Base-by-base conservation (phyloP, 495 filamentous ascomycete species). In the Aspergillus sclerotioniger region DNA sequence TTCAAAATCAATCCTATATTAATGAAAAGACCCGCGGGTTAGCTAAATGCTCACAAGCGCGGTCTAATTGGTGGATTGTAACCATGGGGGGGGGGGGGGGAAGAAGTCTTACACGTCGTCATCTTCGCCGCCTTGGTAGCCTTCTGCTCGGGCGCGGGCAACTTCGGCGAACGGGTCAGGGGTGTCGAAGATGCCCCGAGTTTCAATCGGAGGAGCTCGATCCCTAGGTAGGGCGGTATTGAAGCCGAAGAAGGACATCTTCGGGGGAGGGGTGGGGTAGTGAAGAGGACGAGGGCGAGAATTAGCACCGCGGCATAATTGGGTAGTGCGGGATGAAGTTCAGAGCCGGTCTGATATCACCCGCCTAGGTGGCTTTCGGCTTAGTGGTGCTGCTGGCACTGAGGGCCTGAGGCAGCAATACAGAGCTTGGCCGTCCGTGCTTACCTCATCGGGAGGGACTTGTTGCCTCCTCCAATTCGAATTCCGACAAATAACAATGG, bases 161-260 rank as follows among this genome's bases (percentile, higher is more conserved):
- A 96, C 82, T 41, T 87, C 85, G 61, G 92, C 92, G 71, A 98
- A 98, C 25, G 94, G 89, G 77, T 98, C 90, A 54, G 87, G 84
- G 50, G 85, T 81, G 69, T 92, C 87, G 44, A 90, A 86, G 73
- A 98, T 96, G 59, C 94, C 94, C 49, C 82, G 77, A 32, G 77
- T 63, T 58, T 90, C 87, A 55, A 81, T 80, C 43, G 62, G 61
- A 41, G 62, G 49, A 54, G 72, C 63, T 48, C 79, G 80, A 70
- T 87, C 84, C 64, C 79, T 78, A 32, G 87, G 87, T 2, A 85
- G 78, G 47, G 80, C 78, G 44, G 86, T 74, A 67, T 93, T 86
- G 73, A 93, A 92, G 60, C 91, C 90, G 73, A 94, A 98, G 81
- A 96, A 94, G 60, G 89, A 89, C 87, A 90, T 90, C 70, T 60